Evolutionary conservation across 305 asterid species (phyloP).

Genomic region (Caryopteris hybrid): DNA sequence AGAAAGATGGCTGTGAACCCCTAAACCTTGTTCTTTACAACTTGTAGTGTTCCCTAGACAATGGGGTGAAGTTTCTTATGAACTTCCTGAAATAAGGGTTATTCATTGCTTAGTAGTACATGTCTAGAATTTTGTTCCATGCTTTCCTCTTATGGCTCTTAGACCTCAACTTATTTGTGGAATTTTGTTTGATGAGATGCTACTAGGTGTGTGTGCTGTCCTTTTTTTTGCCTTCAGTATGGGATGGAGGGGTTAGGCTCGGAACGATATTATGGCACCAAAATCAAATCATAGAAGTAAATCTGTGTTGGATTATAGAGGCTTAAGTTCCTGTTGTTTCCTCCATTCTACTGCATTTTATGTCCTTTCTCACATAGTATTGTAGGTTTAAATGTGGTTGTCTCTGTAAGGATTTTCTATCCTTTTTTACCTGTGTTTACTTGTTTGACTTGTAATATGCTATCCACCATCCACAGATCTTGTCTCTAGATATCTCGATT

Average conservation of each 20-base stretch:
- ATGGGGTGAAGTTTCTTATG: background rate
- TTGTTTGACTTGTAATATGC: background rate
- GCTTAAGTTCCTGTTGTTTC: background rate
- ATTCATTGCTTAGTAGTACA: background rate
- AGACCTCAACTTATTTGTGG: background rate
- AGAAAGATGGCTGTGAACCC: background rate
- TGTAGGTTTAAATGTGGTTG: background rate
- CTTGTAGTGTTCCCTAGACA: background rate
- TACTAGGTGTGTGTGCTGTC: background rate
- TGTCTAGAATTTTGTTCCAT: background rate
- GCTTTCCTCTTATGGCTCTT: background rate
- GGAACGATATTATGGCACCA: background rate
- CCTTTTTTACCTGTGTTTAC: too few species aligned
- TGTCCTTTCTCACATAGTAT: background rate
- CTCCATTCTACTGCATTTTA: background rate
- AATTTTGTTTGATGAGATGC: background rate
- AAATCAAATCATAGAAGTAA: background rate
- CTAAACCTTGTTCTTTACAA: background rate
- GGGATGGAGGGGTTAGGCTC: background rate
- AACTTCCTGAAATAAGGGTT: background rate
- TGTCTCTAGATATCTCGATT: slow-evolving; percentile 3
- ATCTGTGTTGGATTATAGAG: background rate
- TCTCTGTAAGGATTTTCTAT: background rate
- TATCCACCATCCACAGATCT: background rate
- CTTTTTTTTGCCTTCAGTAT: background rate